Base-by-base conservation (phyloP, 768 basidiomycete genomes). In the Megacollybia marginata region DNA sequence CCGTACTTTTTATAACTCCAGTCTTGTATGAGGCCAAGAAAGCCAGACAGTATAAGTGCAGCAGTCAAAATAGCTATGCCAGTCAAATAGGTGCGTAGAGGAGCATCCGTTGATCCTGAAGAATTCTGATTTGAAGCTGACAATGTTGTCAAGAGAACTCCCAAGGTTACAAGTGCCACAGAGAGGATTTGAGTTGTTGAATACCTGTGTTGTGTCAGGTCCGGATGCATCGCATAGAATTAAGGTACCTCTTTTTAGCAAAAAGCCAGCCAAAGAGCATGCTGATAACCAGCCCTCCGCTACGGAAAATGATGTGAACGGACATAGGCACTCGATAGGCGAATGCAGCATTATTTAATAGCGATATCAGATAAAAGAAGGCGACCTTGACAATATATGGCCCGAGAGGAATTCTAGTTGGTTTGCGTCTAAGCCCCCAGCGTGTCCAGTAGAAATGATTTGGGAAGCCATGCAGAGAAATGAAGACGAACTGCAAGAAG, bases 271-370 rank as follows among this genome's bases (percentile, higher is more conserved):
- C 92, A 46, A 93, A 73, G 12, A 86, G 28, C 81, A 97, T 85
- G 57, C 84, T 92, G 28, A 93, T 72, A 32, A 91, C 78, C 48
- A 95, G 69, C 0, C 92, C 93, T 0, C 88, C 92, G 56, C 88
- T 91, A 38, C 93, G 77, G 61, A 95, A 95, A 52, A 97, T 87
- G 63, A 97, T 95, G 66, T 97, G 93, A 1, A 97, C 85, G 0
- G 88, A 69, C 81, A 96, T 92, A 18, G 94, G 92, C 52, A 96
- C 85, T 36, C 75, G 66, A 62, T 85, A 92, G 6, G 76, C 86
- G 60, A 97, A 95, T 1, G 91, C 92, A n/a, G 78, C 80, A 68
- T 94, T 96, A 64, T 96, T 97, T 55, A 97, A 70, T 52, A 88
- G 61, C 6, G 89, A 92, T 47, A 92, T 73, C 4, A 75, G 63